These are phyloP conservation scores for Pythium dissimile DNA, from an alignment of 352 stramenopile species.

Conservation along the genomic window DNA sequence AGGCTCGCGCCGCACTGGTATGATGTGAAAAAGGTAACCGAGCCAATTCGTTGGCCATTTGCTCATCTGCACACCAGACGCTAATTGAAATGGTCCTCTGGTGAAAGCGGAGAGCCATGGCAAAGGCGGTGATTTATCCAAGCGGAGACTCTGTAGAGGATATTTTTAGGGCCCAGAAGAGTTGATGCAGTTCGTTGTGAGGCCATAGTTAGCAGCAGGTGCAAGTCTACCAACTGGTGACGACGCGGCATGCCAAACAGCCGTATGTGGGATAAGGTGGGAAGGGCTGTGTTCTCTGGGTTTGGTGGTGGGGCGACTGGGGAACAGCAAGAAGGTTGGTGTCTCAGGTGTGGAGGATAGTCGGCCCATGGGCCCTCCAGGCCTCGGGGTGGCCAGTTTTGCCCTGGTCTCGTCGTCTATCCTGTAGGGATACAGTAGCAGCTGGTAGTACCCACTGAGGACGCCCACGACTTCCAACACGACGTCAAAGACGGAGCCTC, in stretches of 20 bases:
- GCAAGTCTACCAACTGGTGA: constrained; percentile 4
- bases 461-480: constrained; percentile 8
- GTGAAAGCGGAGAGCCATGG: neutral
- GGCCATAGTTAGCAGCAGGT: neutral
- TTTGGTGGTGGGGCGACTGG: neutral
- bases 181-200: neutral
- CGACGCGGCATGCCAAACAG: neutral
- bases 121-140: neutral
- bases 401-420: constrained; percentile 14
- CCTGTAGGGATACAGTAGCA: constrained; percentile 17
- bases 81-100: no score
- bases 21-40: neutral
- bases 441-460: constrained; percentile 10
- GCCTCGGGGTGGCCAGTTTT: constrained; percentile 17
- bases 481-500: constrained; percentile 11
- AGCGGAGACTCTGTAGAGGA: neutral
- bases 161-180: neutral
- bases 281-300: constrained; percentile 8
- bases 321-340: neutral
- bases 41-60: neutral
- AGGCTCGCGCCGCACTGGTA: neutral
- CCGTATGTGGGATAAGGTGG: constrained; percentile 16
- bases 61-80: no score
- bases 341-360: constrained; percentile 19
- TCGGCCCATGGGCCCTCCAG: no score